Conservation (phyloP, 768 basidiomycete species). For the Daedaleopsis sinensis region DNA sequence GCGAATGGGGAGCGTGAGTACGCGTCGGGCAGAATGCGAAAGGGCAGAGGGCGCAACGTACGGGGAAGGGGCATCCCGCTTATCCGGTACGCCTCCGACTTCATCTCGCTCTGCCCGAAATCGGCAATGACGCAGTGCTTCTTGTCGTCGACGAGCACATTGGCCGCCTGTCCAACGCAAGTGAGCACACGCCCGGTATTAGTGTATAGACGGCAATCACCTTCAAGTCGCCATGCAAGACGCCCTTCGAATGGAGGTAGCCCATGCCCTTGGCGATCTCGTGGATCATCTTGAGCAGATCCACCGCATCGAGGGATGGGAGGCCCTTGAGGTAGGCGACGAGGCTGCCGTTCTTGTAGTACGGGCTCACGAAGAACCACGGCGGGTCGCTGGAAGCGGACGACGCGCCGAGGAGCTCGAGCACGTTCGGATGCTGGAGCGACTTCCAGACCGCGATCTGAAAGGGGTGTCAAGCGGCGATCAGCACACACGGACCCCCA, state of each 20-base stretch:
- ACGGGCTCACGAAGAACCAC: conserved; percentile 62
- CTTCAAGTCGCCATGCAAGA: conserved; percentile 84
- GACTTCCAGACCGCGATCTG: conserved; percentile 60
- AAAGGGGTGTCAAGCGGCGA: neutral
- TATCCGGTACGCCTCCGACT: conserved; percentile 53
- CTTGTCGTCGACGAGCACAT: conserved; percentile 73
- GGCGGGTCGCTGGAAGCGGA: conserved; percentile 62
- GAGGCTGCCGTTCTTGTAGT: conserved; percentile 66
- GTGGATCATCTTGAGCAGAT: conserved; percentile 63
- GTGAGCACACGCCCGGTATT: neutral
- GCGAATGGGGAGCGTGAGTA: neutral
- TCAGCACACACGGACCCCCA: neutral
- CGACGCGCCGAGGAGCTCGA: conserved; percentile 78
- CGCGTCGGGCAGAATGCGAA: neutral
- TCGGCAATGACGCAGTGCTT: conserved; percentile 75
- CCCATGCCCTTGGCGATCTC: conserved; percentile 83
- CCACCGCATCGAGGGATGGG: conserved; percentile 37
- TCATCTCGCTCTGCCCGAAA: conserved; percentile 65
- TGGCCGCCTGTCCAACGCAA: conserved; percentile 54
- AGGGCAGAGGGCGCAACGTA: conserved; percentile 17
- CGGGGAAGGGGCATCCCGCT: conserved; percentile 47
- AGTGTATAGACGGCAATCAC: conserved; percentile 36
- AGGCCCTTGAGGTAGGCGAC: conserved; percentile 54
- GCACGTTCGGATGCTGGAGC: conserved; percentile 68
- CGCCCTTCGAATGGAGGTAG: conserved; percentile 68